These are phyloP conservation scores for Agroathelia rolfsii DNA, from an alignment of 1,284 basidiomycete genomes.

Conservation along the genomic window DNA sequence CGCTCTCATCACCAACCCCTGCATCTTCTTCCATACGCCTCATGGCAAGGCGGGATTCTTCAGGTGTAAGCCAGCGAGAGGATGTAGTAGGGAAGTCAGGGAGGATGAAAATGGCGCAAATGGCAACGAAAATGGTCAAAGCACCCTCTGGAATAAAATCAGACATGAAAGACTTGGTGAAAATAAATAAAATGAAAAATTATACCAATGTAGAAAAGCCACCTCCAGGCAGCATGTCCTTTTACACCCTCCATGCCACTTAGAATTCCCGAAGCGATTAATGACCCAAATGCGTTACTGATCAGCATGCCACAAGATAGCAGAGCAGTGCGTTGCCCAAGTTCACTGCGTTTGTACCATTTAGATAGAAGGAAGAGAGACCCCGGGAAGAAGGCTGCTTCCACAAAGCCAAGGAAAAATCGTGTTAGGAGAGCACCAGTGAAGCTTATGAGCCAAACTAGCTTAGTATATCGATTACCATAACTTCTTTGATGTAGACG, in stretches of 20 bases:
- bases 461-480: conserved; percentile 3
- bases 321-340: conserved; percentile 57
- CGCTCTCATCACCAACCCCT: conserved; percentile 31
- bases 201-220: conserved; percentile 13
- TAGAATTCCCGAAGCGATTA: conserved; percentile 62
- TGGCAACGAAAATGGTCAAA: conserved; percentile 37
- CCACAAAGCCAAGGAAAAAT: conserved; percentile 46
- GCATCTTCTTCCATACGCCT: conserved; percentile 49
- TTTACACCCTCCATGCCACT: conserved; percentile 57
- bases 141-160: no score
- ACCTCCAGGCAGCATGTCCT: conserved; percentile 40
- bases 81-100: conserved; percentile 48
- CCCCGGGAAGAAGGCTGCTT: conserved; percentile 63
- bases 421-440: conserved; percentile 56
- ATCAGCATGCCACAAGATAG: conserved; percentile 63
- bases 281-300: conserved; percentile 67
- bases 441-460: conserved; percentile 34
- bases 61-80: conserved; percentile 30
- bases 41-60: conserved; percentile 44
- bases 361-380: conserved; percentile 35
- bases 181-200: background rate
- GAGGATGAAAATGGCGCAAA: conserved; percentile 38
- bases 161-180: background rate
- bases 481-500: conserved; percentile 5
- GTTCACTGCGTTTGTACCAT: conserved; percentile 58